These are phyloP conservation scores for Dryas alaskensis DNA, from an alignment of 306 rosid genomes.

Conservation along the genomic window DNA sequence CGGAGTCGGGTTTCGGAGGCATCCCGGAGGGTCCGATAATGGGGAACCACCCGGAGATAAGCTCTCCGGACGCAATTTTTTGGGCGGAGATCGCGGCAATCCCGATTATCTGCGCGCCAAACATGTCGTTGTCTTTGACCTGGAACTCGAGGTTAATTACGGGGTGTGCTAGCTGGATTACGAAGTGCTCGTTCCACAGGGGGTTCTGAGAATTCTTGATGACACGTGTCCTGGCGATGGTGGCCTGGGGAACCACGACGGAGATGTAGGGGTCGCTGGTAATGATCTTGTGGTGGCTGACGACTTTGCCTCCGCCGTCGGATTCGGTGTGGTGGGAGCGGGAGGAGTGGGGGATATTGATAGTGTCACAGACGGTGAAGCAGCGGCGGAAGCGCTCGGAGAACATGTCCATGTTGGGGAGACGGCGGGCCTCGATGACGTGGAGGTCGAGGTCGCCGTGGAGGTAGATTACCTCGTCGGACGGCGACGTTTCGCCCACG, in stretches of 20 bases:
- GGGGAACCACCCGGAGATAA: conserved; percentile 50
- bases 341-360: conserved; percentile 27
- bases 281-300: conserved; percentile 36
- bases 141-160: conserved; percentile 56
- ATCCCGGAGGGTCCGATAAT: conserved; percentile 34
- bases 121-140: conserved; percentile 71
- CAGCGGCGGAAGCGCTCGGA: conserved; percentile 77
- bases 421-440: conserved; percentile 50
- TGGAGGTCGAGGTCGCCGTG: conserved; percentile 85
- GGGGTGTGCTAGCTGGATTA: conserved; percentile 74
- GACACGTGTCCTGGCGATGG: conserved; percentile 90
- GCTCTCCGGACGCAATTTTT: conserved; percentile 39
- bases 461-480: conserved; percentile 39
- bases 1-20: conserved; percentile 49
- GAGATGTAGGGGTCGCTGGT: conserved; percentile 81
- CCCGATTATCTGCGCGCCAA: conserved; percentile 70
- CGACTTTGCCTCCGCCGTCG: conserved; percentile 5
- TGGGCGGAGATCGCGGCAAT: conserved; percentile 52
- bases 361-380: conserved; percentile 68
- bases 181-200: conserved; percentile 59
- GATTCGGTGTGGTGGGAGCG: conserved; percentile 8
- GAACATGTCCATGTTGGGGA: conserved; percentile 87
- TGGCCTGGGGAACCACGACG: conserved; percentile 69
- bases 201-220: conserved; percentile 63
- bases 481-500: neutral